These are phyloP conservation scores for Aspergillus asperescens DNA, from an alignment of 495 filamentous ascomycete species.

Conservation along the genomic window DNA sequence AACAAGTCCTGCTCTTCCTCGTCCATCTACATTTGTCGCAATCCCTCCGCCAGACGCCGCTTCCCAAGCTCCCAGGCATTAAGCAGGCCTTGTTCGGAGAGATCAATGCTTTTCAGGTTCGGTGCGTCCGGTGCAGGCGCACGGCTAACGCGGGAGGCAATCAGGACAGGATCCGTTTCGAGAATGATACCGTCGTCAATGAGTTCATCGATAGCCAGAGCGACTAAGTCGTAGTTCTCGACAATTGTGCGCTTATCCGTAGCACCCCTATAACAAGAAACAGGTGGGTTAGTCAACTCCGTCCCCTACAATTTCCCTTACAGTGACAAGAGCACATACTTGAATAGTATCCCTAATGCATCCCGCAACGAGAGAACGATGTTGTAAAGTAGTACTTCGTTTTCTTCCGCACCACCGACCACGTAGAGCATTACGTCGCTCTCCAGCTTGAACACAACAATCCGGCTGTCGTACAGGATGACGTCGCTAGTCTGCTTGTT, in stretches of 20 bases:
- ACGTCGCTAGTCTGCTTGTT: conserved; percentile 92
- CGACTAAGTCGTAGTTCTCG: conserved; percentile 94
- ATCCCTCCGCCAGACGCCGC: conserved; percentile 80
- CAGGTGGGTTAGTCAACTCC: conserved; percentile 9
- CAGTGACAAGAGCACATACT: conserved; percentile 49
- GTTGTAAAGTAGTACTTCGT: conserved; percentile 93
- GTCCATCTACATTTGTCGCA: conserved; percentile 62
- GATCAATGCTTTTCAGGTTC: conserved; percentile 85
- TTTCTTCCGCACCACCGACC: conserved; percentile 86
- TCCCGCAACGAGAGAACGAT: conserved; percentile 85
- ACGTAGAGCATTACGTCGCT: conserved; percentile 97
- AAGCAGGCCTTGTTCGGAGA: conserved; percentile 91
- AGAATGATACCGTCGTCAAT: conserved; percentile 95
- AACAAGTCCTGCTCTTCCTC: not conserved
- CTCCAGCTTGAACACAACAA: conserved; percentile 97
- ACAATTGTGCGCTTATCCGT: conserved; percentile 96
- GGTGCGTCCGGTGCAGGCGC: conserved; percentile 87
- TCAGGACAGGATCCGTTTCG: conserved; percentile 90
- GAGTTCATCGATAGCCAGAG: conserved; percentile 90
- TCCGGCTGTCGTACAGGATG: conserved; percentile 89
- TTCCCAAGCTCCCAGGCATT: conserved; percentile 96
- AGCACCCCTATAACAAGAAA: conserved; percentile 59
- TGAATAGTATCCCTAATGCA: conserved; percentile 84
- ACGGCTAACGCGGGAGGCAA: conserved; percentile 83
- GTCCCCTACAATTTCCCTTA: not conserved